A percentile compares a stretch with the other conserved stretches of the same genome.
These are phyloP conservation scores for Leishmania gerbilli DNA, from an alignment of 208 protist species.

Conservation along the genomic window DNA sequence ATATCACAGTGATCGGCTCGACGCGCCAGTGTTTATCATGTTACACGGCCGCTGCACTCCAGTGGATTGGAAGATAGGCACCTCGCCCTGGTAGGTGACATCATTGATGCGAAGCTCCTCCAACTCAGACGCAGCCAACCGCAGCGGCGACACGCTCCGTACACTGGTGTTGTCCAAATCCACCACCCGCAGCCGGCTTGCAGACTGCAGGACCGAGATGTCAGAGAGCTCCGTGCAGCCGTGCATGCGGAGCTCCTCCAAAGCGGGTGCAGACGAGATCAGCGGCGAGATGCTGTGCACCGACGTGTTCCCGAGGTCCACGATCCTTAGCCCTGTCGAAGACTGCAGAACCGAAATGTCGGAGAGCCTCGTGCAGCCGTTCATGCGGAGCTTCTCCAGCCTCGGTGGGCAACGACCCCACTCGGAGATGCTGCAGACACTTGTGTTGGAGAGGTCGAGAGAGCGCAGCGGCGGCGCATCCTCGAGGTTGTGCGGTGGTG, in stretches of 20 bases:
- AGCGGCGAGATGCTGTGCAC: not conserved
- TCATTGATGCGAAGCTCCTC: not conserved
- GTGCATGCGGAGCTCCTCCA: not conserved
- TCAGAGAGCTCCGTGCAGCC: not conserved
- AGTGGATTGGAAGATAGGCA: not conserved
- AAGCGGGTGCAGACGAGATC: not conserved
- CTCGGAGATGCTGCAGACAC: not conserved
- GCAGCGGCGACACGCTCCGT: not conserved
- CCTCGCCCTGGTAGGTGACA: not conserved
- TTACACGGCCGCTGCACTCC: not conserved
- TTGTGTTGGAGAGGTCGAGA: not conserved
- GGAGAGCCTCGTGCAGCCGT: not conserved
- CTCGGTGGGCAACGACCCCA: slow-evolving; percentile 1
- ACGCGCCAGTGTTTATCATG: not conserved
- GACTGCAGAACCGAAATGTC: not conserved
- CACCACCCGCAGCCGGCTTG: not conserved
- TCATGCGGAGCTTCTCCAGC: not conserved
- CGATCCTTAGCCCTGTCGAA: not conserved
- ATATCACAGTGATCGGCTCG: not conserved
- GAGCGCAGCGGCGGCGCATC: not conserved
- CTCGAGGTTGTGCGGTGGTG: not conserved
- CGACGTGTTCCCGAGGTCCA: not conserved
- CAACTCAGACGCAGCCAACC: not conserved
- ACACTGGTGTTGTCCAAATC: not conserved
- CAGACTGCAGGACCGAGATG: not conserved